Conservation (phyloP, 805 yeast genomes). For the Candida hispaniensis region DNA sequence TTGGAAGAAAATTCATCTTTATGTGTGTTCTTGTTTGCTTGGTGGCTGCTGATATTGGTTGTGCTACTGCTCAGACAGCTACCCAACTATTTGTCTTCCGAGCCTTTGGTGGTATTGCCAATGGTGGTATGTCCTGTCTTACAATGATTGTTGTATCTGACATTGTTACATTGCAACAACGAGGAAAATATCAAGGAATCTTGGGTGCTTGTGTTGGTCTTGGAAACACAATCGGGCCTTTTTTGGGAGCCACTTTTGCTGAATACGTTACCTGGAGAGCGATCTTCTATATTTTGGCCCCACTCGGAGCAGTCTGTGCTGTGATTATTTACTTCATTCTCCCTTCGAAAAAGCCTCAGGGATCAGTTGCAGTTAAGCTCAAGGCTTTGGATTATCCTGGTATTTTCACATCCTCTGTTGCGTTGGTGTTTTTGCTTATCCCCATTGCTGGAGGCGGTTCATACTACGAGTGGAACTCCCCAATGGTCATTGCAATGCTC, state of each 20-base stretch:
- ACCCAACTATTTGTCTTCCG: slow-evolving; percentile 42
- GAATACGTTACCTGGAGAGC: slow-evolving; percentile 39
- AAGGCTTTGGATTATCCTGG: slow-evolving; percentile 44
- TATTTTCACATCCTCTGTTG: slow-evolving; percentile 37
- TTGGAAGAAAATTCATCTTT: slow-evolving; percentile 40
- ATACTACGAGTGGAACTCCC: slow-evolving; percentile 44
- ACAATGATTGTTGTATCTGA: slow-evolving; percentile 46
- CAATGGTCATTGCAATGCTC: slow-evolving; percentile 33
- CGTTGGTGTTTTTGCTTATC: slow-evolving; percentile 40
- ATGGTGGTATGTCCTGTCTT: slow-evolving; percentile 42
- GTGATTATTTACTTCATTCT: slow-evolving; percentile 23
- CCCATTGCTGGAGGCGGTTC: slow-evolving; percentile 56
- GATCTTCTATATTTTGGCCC: slow-evolving; percentile 40
- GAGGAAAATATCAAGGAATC: slow-evolving; percentile 50
- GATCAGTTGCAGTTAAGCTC: slow-evolving; percentile 32
- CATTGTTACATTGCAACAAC: slow-evolving; percentile 40
- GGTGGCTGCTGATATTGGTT: slow-evolving; percentile 37
- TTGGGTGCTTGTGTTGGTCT: slow-evolving; percentile 41
- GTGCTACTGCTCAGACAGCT: slow-evolving; percentile 42
- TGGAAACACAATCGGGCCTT: slow-evolving; percentile 47
- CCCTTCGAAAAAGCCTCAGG: slow-evolving; percentile 32
- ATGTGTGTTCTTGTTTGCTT: slow-evolving; percentile 34
- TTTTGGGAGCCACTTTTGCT: slow-evolving; percentile 41
- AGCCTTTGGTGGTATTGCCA: slow-evolving; percentile 47
- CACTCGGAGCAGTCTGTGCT: slow-evolving; percentile 30